phyloP scores from a whole-genome alignment of 129 eudicot species.

The Rutidosis leptorrhynchoides region DNA sequence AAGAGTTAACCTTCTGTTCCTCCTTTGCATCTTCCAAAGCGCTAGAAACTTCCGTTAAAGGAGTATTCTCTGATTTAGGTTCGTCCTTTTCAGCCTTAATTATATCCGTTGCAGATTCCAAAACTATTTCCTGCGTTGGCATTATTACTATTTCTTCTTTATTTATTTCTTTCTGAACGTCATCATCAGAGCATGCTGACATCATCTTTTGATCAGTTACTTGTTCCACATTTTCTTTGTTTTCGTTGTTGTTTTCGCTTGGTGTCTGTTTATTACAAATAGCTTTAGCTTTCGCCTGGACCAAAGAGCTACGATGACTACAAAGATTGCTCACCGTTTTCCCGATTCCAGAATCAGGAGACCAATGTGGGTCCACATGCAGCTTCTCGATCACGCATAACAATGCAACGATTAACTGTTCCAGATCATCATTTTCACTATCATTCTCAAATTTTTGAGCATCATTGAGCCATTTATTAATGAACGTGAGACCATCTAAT shows the following conservation, averaged over 20 bases:
- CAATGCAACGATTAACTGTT: constrained; percentile 52
- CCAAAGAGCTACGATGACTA: constrained; percentile 40
- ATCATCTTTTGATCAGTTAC: neutral
- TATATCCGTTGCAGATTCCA: constrained; percentile 16
- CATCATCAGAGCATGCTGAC: neutral
- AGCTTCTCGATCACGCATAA: constrained; percentile 61
- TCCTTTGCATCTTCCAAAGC: constrained; percentile 34
- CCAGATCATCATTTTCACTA: constrained; percentile 35
- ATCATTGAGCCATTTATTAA: constrained; percentile 67
- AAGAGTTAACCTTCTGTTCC: constrained; percentile 29
- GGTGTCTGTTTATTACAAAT: constrained; percentile 52
- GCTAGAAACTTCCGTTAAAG: constrained; percentile 18
- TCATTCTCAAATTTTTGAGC: constrained; percentile 40
- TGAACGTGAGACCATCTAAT: constrained; percentile 62
- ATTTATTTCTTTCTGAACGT: neutral
- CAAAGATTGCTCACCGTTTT: constrained; percentile 50
- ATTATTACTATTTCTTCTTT: constrained; percentile 27
- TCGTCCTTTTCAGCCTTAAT: constrained; percentile 24
- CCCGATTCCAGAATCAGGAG: constrained; percentile 47
- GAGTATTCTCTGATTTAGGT: constrained; percentile 18
- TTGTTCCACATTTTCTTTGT: constrained; percentile 32
- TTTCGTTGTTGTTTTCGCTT: too few species aligned
- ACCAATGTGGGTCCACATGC: constrained; percentile 35
- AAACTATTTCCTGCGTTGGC: constrained; percentile 22
- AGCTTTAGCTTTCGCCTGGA: constrained; percentile 55